These are phyloP conservation scores for Phytophthora boehmeriae DNA, from an alignment of 352 stramenopile species.

Conservation along the genomic window DNA sequence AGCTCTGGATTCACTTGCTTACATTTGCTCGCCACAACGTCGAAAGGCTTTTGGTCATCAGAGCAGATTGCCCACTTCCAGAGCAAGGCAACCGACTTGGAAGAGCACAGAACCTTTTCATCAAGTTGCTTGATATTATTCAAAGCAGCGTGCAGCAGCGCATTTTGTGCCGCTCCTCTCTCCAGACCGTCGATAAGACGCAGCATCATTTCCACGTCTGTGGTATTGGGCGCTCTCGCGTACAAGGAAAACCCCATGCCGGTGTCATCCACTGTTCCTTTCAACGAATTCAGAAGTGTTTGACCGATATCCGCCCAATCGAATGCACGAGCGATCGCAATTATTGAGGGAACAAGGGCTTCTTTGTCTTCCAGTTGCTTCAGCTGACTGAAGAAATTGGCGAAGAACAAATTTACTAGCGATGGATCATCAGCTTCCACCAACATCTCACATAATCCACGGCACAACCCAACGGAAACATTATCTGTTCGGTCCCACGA, in stretches of 20 bases:
- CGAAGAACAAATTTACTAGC: slow-evolving; percentile 21
- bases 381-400: slow-evolving; percentile 10
- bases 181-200: slow-evolving; percentile 14
- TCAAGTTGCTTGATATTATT: background rate
- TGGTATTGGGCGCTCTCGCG: background rate
- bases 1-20: slow-evolving; percentile 5
- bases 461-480: slow-evolving; percentile 10
- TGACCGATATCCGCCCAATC: slow-evolving; percentile 13
- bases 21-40: background rate
- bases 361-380: slow-evolving; percentile 7
- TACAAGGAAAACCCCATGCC: slow-evolving; percentile 1
- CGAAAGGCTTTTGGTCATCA: slow-evolving; percentile 5
- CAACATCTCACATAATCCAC: slow-evolving; percentile 11
- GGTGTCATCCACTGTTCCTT: slow-evolving; percentile 6
- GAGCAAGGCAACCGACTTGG: slow-evolving; percentile 4
- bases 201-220: slow-evolving; percentile 13
- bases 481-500: background rate
- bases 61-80: slow-evolving; percentile 16
- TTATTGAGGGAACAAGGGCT: background rate
- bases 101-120: background rate
- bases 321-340: slow-evolving; percentile 12
- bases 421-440: slow-evolving; percentile 6
- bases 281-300: slow-evolving; percentile 2
- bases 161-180: background rate
- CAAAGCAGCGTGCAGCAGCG: background rate